Percentiles rank a stretch among this genome's conserved stretches.
Evolutionary conservation across 306 rosid species (phyloP).

Genomic region (Erythrophleum fordii): DNA sequence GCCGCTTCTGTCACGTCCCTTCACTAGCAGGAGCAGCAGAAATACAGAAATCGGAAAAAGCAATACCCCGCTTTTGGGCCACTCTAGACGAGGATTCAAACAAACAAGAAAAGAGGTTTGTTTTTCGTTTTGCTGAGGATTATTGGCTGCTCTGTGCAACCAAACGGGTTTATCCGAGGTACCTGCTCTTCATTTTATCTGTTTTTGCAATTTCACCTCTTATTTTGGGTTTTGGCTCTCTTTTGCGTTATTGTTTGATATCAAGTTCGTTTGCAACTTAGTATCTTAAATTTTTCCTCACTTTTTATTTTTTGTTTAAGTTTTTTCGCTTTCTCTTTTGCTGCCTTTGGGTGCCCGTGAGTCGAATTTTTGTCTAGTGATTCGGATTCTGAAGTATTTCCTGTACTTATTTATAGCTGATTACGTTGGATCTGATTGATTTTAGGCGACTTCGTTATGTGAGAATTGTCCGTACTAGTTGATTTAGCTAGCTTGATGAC

Average conservation of each 20-base stretch:
- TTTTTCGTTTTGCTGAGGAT: constrained; percentile 27
- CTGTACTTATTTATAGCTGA: constrained; percentile 18
- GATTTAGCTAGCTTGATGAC: constrained; percentile 25
- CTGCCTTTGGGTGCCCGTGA: background rate
- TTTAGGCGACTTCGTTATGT: background rate
- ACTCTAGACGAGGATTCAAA: background rate
- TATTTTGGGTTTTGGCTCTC: background rate
- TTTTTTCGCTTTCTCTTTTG: background rate
- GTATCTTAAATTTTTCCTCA: background rate
- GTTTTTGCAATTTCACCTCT: background rate
- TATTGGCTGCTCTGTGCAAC: background rate
- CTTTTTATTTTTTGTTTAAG: background rate
- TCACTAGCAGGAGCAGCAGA: background rate
- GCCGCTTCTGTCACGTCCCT: background rate
- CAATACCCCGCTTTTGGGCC: constrained; percentile 1
- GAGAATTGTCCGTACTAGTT: constrained; percentile 28
- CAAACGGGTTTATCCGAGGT: constrained; percentile 20
- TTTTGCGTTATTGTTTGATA: background rate
- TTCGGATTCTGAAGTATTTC: constrained; percentile 18
- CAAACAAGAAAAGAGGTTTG: background rate
- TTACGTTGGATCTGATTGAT: constrained; percentile 39
- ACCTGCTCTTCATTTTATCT: constrained; percentile 14
- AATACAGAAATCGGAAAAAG: background rate
- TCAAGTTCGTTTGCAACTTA: background rate
- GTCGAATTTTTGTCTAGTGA: constrained; percentile 3